These are phyloP conservation scores for Iodosphaeria phyllophila DNA, from an alignment of 2,329 filamentous ascomycete genomes.

Conservation along the genomic window DNA sequence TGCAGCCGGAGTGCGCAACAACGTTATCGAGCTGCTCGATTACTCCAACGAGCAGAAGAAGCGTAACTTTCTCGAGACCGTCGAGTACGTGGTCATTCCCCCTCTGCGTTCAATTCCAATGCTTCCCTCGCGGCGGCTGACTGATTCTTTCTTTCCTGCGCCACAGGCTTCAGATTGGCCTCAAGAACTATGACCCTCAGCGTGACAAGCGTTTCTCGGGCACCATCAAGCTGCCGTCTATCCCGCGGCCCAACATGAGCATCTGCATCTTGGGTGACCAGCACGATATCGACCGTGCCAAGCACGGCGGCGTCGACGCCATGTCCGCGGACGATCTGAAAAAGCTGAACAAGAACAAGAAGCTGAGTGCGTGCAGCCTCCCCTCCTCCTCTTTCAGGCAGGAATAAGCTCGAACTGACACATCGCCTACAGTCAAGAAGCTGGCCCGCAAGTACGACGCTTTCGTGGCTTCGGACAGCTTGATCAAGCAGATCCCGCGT, in stretches of 20 bases:
- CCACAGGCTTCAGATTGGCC: too few species aligned
- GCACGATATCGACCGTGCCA: conserved; percentile 99
- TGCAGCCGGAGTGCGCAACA: conserved; percentile 17
- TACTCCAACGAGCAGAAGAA: conserved; percentile 95
- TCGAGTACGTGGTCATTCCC: conserved; percentile 44
- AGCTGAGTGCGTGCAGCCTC: too few species aligned
- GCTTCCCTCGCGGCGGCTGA: too few species aligned
- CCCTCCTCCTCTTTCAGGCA: too few species aligned
- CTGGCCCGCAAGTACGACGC: conserved; percentile 99
- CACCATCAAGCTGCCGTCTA: conserved; percentile 84
- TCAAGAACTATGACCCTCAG: conserved; percentile 95
- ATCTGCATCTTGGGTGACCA: conserved; percentile 52
- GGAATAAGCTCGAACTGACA: too few species aligned
- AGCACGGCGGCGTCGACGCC: conserved; percentile 96
- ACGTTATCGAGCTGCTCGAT: conserved; percentile 84
- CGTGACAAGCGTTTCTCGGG: conserved; percentile 99
- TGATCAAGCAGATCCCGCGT: conserved; percentile 99
- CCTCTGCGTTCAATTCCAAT: too few species aligned
- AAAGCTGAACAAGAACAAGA: conserved; percentile 99
- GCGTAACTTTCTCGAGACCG: conserved; percentile 93
- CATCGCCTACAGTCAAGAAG: too few species aligned
- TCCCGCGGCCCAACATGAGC: conserved; percentile 81
- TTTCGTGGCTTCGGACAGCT: conserved; percentile 87
- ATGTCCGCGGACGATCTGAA: conserved; percentile 98
- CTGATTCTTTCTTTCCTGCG: too few species aligned